Base-by-base conservation (phyloP, 495 filamentous ascomycete species). In the Aspergillus cavernicola region DNA sequence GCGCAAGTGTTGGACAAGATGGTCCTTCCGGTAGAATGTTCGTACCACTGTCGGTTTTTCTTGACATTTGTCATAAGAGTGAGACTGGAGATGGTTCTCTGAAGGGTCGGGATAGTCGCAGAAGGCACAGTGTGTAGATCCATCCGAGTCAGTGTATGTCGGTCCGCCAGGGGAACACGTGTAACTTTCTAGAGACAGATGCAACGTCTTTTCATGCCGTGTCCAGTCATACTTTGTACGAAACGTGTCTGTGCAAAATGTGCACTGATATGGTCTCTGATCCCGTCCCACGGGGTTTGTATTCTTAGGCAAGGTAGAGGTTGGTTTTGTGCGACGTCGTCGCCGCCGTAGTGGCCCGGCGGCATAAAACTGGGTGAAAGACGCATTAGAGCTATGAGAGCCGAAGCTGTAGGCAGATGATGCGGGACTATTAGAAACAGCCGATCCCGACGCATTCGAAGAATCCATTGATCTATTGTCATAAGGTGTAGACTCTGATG, bases 191-290 rank as follows among this genome's bases (percentile, higher is more conserved):
- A 91, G 74, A 8, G 80, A 82, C 33, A 90, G 63, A 64, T 91
- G 87, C 18, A 89, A 66, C 4, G 84, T 85, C 58, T 89, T 91
- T 63, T 91, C 87, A 63, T 91, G 87, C 28, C 86, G 74, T 53
- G 86, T 82, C 87, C 86, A 90, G 67, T 91, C 87, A 65, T 89
- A 84, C 61, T 91, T 91, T 12, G 82, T 84, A 52, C 82, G 80
- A 71, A 90, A 91, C 0, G 79, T 84, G 48, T 89, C 86, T 1
- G 85, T 87, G 65, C 87, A 91, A 72, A 91, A 91, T 2, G 87
- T 91, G 63, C 87, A 91, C 61, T 89, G 85, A 66, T 81, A 91
- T 5, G 53, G 55, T 16, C 60, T 26, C 23, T 56, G 40, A 23
- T 33, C 28, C 12, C n/a, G 19, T 28, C 24, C 24, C 1, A 10